These are phyloP conservation scores for Calonectria hawksworthii DNA, from an alignment of 2,329 filamentous ascomycete genomes.

Conservation along the genomic window DNA sequence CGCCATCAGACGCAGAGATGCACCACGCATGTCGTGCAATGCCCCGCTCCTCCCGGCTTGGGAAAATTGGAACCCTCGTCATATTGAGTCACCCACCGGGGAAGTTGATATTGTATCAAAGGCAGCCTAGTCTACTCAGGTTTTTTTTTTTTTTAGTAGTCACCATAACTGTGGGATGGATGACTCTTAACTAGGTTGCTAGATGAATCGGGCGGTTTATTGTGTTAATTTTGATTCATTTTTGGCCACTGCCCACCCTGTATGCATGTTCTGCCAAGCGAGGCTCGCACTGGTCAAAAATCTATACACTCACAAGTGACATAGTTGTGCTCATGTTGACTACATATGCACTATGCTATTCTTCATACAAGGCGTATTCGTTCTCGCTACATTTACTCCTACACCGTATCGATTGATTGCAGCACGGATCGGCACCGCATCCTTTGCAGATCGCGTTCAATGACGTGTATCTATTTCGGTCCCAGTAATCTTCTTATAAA, in stretches of 20 bases:
- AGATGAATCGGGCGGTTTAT: neutral
- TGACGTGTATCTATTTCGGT: neutral
- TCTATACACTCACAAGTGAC: neutral
- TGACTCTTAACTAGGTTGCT: neutral
- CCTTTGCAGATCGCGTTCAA: neutral
- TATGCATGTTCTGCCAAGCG: neutral
- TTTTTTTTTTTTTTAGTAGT: too few relatives aligned
- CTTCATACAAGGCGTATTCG: neutral
- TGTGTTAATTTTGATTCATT: neutral
- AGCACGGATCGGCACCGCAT: too few relatives aligned
- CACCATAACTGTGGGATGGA: neutral
- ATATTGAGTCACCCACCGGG: constrained; percentile 38
- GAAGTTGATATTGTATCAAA: neutral
- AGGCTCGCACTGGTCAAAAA: neutral
- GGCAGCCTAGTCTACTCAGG: neutral
- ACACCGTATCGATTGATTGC: neutral
- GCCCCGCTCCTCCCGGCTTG: constrained; percentile 36
- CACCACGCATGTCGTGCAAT: constrained; percentile 1
- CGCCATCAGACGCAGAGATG: constrained; percentile 38
- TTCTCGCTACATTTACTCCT: neutral
- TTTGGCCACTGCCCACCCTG: neutral
- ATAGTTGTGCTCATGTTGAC: too few relatives aligned
- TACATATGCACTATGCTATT: neutral
- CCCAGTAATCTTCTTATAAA: neutral
- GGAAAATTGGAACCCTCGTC: constrained; percentile 31